Conservation (phyloP, 768 basidiomycete genomes). For the Clitopilus hobsonii region DNA sequence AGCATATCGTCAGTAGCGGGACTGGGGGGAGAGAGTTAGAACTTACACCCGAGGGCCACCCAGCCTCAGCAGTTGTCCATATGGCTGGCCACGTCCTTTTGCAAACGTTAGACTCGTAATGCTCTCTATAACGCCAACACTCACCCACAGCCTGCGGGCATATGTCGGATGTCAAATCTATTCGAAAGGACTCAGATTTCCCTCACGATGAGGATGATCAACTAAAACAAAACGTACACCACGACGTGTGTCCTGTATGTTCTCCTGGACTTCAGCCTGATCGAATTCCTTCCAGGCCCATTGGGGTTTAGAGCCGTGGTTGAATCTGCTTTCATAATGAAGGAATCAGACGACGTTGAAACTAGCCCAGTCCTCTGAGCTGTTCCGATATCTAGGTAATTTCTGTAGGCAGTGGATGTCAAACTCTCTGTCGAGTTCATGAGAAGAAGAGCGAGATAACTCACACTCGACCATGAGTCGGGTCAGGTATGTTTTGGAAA, state of each 20-base stretch:
- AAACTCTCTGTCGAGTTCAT: neutral
- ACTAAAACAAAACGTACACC: slow-evolving; percentile 31
- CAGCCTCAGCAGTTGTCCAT: slow-evolving; percentile 32
- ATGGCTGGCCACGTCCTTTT: slow-evolving; percentile 35
- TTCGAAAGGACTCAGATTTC: neutral
- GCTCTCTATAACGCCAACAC: neutral
- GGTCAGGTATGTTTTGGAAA: slow-evolving; percentile 47
- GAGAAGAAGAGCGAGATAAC: neutral
- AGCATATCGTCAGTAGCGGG: neutral
- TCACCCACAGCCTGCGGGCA: slow-evolving; percentile 52
- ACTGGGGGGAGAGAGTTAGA: neutral
- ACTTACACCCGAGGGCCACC: slow-evolving; percentile 33
- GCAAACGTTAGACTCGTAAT: neutral
- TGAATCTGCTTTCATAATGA: slow-evolving; percentile 50
- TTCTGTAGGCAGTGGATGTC: slow-evolving; percentile 17
- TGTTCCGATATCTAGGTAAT: slow-evolving; percentile 32
- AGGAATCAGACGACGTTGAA: slow-evolving; percentile 39
- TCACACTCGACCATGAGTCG: slow-evolving; percentile 62
- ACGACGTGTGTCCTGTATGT: slow-evolving; percentile 48
- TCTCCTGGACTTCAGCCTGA: slow-evolving; percentile 47
- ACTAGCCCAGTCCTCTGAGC: slow-evolving; percentile 47
- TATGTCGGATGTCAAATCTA: slow-evolving; percentile 39
- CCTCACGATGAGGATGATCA: neutral
- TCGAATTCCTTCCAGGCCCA: slow-evolving; percentile 50
- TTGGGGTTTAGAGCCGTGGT: slow-evolving; percentile 37